Evolutionary conservation across 306 rosid genomes (phyloP).

Genomic region (Inga laurina): DNA sequence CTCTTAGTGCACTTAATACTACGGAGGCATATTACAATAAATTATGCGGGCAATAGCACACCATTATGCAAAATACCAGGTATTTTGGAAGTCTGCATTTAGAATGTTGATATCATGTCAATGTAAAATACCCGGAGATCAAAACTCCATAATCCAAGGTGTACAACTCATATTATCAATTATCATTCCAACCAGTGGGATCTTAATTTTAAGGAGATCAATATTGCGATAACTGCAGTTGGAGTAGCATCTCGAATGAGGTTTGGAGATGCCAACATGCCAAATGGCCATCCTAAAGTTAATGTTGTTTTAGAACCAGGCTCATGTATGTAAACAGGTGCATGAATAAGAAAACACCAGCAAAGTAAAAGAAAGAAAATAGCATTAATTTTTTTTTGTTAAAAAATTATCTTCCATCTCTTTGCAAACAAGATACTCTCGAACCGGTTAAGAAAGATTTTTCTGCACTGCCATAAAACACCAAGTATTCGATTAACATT

Average conservation of each 20-base stretch:
- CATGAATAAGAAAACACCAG: background rate
- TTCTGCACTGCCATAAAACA: background rate
- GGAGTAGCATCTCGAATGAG: background rate
- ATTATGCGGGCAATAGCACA: background rate
- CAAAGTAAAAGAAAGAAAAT: background rate
- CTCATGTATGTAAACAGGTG: background rate
- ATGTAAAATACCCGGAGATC: background rate
- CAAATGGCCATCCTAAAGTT: background rate
- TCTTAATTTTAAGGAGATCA: background rate
- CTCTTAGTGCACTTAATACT: background rate
- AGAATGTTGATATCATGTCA: slow-evolving; percentile 1
- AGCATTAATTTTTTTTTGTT: background rate
- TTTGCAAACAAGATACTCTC: background rate
- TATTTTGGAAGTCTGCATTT: slow-evolving; percentile 12
- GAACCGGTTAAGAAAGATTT: background rate
- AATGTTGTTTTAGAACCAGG: background rate
- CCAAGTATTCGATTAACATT: background rate
- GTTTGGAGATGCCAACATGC: background rate
- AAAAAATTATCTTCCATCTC: background rate
- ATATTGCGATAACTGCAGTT: background rate
- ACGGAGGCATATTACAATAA: background rate
- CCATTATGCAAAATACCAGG: background rate
- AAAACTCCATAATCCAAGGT: background rate
- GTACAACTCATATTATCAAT: background rate
- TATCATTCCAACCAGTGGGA: background rate